These are phyloP conservation scores for Teratosphaeria pseudoeucalypti DNA, from an alignment of 2,329 filamentous ascomycete species.

Conservation along the genomic window DNA sequence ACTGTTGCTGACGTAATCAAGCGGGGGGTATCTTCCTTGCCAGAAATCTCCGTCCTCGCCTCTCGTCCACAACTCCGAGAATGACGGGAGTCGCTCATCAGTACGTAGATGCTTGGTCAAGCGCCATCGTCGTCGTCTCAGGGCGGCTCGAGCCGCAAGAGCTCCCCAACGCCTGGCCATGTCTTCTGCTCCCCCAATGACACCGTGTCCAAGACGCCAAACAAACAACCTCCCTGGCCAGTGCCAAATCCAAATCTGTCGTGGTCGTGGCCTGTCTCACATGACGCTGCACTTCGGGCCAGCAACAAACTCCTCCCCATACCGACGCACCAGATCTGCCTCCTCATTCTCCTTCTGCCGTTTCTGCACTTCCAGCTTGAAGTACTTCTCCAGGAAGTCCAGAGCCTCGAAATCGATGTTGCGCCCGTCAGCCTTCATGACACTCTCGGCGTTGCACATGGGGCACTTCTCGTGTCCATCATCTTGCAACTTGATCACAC, in stretches of 20 bases:
- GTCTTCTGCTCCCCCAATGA: not conserved
- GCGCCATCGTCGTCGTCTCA: too few relatives aligned
- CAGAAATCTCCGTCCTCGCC: not conserved
- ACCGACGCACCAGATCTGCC: slow-evolving; percentile 50
- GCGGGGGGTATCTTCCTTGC: not conserved
- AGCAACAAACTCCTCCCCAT: slow-evolving; percentile 25
- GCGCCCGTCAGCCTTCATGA: slow-evolving; percentile 60
- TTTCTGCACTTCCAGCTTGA: slow-evolving; percentile 59
- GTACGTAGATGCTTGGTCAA: too few relatives aligned
- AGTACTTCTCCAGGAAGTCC: slow-evolving; percentile 63
- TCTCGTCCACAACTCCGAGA: not conserved
- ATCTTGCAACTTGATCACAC: slow-evolving; percentile 69
- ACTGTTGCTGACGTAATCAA: not conserved
- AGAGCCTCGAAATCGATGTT: slow-evolving; percentile 57
- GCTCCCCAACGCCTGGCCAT: not conserved
- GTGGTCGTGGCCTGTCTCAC: not conserved
- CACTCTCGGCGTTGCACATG: slow-evolving; percentile 61
- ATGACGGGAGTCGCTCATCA: too few relatives aligned
- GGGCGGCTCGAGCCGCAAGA: too few relatives aligned
- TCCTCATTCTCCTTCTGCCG: slow-evolving; percentile 58
- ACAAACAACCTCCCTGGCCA: not conserved
- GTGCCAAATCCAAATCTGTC: not conserved
- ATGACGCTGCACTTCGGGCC: slow-evolving; percentile 11
- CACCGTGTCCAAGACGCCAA: not conserved
- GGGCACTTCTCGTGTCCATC: slow-evolving; percentile 59